Conservation (phyloP, 495 filamentous ascomycete species). For the Acidomyces sp. region DNA sequence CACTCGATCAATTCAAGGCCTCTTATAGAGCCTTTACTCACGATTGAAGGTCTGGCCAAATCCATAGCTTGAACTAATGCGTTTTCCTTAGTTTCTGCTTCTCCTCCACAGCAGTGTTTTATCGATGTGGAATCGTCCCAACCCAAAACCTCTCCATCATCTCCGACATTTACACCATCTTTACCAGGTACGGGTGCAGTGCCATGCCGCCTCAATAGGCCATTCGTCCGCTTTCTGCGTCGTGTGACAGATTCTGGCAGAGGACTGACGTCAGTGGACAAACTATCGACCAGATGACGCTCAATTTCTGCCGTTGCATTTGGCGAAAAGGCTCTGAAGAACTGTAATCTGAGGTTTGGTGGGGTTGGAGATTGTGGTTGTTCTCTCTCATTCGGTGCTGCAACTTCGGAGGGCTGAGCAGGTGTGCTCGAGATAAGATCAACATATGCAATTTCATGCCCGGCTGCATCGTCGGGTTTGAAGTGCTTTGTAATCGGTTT, state of each 20-base stretch:
- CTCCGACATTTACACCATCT: too few relatives aligned
- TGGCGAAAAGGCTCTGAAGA: slow-evolving; percentile 4
- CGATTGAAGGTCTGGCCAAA: too few relatives aligned
- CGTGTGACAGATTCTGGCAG: slow-evolving; percentile 17
- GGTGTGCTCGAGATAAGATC: slow-evolving; percentile 21
- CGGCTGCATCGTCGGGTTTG: background rate
- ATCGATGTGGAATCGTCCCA: too few relatives aligned
- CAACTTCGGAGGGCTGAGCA: too few relatives aligned
- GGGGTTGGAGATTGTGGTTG: slow-evolving; percentile 8
- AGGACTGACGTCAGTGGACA: background rate
- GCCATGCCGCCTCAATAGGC: slow-evolving; percentile 4
- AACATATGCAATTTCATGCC: slow-evolving; percentile 4
- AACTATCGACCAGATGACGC: too few relatives aligned
- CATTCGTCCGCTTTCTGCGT: slow-evolving; percentile 9
- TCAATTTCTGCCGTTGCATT: background rate
- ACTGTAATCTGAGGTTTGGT: slow-evolving; percentile 6
- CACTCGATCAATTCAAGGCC: too few relatives aligned
- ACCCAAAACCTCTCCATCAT: too few relatives aligned
- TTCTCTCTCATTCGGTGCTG: background rate
- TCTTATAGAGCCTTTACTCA: too few relatives aligned
- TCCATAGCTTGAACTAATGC: too few relatives aligned
- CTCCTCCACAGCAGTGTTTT: too few relatives aligned
- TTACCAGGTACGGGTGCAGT: slow-evolving; percentile 10
- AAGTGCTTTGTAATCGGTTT: slow-evolving; percentile 6
- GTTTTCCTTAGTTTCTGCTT: too few relatives aligned